Base-by-base conservation (phyloP, 805 yeast species). In the Teunomyces stri region DNA sequence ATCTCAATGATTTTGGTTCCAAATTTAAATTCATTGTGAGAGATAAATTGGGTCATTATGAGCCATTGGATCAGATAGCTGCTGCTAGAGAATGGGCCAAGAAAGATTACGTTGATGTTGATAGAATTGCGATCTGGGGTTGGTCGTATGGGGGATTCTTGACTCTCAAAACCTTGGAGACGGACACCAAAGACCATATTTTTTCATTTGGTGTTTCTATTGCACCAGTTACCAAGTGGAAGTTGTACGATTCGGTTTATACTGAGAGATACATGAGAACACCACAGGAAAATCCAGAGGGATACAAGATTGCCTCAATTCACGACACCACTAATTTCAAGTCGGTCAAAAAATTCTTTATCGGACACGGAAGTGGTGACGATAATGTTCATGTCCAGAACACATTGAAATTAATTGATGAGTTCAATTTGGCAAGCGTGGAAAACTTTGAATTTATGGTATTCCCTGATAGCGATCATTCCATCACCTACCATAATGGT, bases 111-210 rank as follows among this genome's bases (percentile, higher is more conserved):
- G 85, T 94, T 36, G 85, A 86, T 58, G 55, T 55, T 3, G 69
- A 74, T 1, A 70, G 70, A 47, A 79, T 85, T 3, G 88, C 89
- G 0, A 75, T 87, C 33, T 87, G 94, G 91, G 96, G 96, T 12
- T 87, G 94, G 91, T 84, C 91, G 0, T 87, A 86, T 63, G 96
- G 96, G 46, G 96, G 92, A 0, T 87, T 84, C 59, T 73, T 84
- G 6, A 83, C 92, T 0, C 65, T 87, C 45, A 87, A 87, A 61
- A 85, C 91, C 0, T 60, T 87, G 29, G 95, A 87, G 61, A 73
- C 69, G 42, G 95, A 87, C 59, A 58, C 62, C 11, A 84, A 87
- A 5, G 64, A 77, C 6, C 53, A 56, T 15, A 74, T 76, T 0
- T 87, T 87, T 70, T 82, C 82, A 50, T 87, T 77, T 58, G 94